Base-by-base conservation (phyloP, 2,329 filamentous ascomycete genomes). In the Claviceps digitariae region DNA sequence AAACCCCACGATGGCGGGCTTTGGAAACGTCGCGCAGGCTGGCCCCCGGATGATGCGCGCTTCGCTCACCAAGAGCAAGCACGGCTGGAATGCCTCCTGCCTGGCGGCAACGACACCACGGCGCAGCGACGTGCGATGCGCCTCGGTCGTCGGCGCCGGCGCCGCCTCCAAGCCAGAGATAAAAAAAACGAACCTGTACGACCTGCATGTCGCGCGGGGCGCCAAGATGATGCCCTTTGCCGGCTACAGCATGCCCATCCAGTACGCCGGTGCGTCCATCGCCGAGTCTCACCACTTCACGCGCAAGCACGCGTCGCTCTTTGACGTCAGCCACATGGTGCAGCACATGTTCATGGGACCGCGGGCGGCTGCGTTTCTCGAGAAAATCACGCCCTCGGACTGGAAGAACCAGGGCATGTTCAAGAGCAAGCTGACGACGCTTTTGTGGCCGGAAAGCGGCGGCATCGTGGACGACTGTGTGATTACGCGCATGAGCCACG, bases 141-240 rank as follows among this genome's bases (percentile, higher is more conserved):
- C 10, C 9, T 13, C 45, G n/a, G n/a, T n/a, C n/a, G n/a, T n/a
- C n/a, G n/a, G n/a, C n/a, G n/a, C 41, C 31, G 12, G 48, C 9
- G 48, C 52, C 23, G 21, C 34, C 34, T 15, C 34, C 34, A 17
- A n/a, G 7, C 2, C 49, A 6, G 20, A 51, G 15, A 50, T 52
- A 43, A 50, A 53, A 62, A 84, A 77, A 70, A 94, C 88, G 2
- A 82, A 84, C 29, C 75, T 96, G 23, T 86, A 91, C 68, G 83
- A 89, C 62, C 74, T 94, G 23, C 87, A 95, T 68, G 64, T 90
- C 57, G 76, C 80, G 55, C 75, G 87, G 65, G 88, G 88, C 60
- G 93, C 79, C 60, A 96, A 95, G 73, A 93, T 97, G 82, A 91
- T 96, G 50, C 87, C 89, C n/a, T 98, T 96, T 70, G 91, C 87